Conservation (phyloP, 2,329 filamentous ascomycete genomes). For the Remersonia thermophila region DNA sequence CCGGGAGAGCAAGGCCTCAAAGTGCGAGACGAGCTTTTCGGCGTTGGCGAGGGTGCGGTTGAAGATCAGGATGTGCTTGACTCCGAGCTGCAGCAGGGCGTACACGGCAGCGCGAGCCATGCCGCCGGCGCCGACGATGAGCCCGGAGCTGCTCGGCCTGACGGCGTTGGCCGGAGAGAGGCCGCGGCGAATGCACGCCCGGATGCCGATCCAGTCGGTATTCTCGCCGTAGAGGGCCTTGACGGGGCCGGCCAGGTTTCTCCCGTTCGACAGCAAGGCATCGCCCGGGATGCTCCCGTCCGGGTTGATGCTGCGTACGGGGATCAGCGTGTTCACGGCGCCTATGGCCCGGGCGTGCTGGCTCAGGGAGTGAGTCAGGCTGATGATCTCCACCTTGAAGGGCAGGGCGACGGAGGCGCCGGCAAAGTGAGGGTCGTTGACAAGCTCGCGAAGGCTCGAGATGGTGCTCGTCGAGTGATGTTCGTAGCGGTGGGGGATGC, state of each 20-base stretch:
- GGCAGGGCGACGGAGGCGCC: slow-evolving; percentile 61
- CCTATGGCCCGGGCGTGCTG: slow-evolving; percentile 63
- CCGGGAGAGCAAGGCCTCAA: slow-evolving; percentile 42
- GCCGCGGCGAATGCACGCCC: slow-evolving; percentile 58
- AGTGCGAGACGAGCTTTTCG: slow-evolving; percentile 54
- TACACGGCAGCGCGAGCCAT: slow-evolving; percentile 73
- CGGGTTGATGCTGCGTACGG: slow-evolving; percentile 44
- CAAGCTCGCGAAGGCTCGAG: slow-evolving; percentile 49
- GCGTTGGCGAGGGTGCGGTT: slow-evolving; percentile 61
- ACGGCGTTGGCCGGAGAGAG: slow-evolving; percentile 61
- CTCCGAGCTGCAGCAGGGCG: slow-evolving; percentile 64
- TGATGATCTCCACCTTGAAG: slow-evolving; percentile 63
- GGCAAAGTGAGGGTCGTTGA: slow-evolving; percentile 55
- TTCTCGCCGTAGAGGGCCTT: slow-evolving; percentile 66
- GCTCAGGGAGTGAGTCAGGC: slow-evolving; percentile 55
- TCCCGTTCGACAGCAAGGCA: slow-evolving; percentile 38
- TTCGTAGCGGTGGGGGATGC: slow-evolving; percentile 56
- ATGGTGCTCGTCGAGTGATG: slow-evolving; percentile 51
- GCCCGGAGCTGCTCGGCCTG: slow-evolving; percentile 39
- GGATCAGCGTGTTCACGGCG: slow-evolving; percentile 64
- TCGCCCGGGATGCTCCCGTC: slow-evolving; percentile 46
- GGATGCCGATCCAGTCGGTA: slow-evolving; percentile 70
- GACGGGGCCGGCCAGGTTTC: slow-evolving; percentile 53
- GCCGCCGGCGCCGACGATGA: slow-evolving; percentile 55
- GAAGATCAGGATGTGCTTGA: slow-evolving; percentile 61